Percentiles rank a stretch among this genome's conserved stretches.
phyloP scores from a whole-genome alignment of 2,329 filamentous ascomycete genomes.

The Paramyrothecium sp. region DNA sequence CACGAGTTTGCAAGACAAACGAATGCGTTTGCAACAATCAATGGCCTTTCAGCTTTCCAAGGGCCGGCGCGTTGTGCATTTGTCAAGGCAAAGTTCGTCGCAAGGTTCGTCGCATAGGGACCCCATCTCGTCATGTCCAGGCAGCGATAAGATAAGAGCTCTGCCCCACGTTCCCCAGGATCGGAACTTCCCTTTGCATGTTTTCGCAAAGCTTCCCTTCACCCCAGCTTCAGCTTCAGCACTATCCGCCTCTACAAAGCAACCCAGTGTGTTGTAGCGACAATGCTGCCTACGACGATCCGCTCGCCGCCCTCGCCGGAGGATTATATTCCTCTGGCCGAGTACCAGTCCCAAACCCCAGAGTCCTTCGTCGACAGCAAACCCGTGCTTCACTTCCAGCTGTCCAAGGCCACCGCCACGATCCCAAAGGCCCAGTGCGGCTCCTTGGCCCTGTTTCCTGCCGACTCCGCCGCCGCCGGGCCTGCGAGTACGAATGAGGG shows the following conservation, averaged over 20 bases:
- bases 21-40: conserved; percentile 3
- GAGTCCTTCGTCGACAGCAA: conserved; percentile 69
- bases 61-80: too few relatives aligned
- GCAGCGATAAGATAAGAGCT: conserved; percentile 14
- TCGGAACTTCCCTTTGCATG: background rate
- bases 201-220: conserved; percentile 5
- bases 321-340: conserved; percentile 63
- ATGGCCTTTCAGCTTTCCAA: too few relatives aligned
- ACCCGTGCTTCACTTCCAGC: conserved; percentile 67
- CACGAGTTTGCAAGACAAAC: conserved; percentile 6
- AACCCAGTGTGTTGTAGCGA: conserved; percentile 3
- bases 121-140: conserved; percentile 12
- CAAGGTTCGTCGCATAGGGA: too few relatives aligned
- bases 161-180: conserved; percentile 10
- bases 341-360: conserved; percentile 73
- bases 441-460: conserved; percentile 52
- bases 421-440: conserved; percentile 54
- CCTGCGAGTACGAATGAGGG: conserved; percentile 24
- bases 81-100: too few relatives aligned
- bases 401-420: conserved; percentile 54
- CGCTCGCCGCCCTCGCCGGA: conserved; percentile 52
- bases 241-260: conserved; percentile 16
- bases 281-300: conserved; percentile 53
- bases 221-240: background rate
- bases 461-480: conserved; percentile 30